A percentile compares a stretch with the other conserved stretches of the same genome.
phyloP scores from a whole-genome alignment of 306 rosid genomes.

The Neltuma alba region DNA sequence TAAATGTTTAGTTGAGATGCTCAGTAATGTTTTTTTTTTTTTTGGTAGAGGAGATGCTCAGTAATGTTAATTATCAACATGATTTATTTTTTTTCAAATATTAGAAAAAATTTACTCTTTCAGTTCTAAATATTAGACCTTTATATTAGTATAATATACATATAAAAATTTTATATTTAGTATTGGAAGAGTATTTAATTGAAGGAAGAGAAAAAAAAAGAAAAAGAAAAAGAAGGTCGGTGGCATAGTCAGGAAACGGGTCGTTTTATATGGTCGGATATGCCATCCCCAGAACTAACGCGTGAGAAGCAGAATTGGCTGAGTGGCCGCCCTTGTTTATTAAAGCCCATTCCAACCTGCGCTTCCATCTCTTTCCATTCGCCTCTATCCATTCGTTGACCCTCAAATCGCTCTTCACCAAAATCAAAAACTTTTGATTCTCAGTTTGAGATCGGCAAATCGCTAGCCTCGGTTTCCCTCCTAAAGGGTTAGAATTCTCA shows the following conservation, averaged over 20 bases:
- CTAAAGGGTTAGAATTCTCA: conserved; percentile 52
- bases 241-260: neutral
- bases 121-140: too few relatives aligned
- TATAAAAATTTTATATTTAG: too few relatives aligned
- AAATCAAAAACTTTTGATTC: neutral
- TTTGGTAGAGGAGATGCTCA: neutral
- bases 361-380: conserved; percentile 5
- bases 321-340: conserved; percentile 11
- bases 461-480: neutral
- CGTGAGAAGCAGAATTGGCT: neutral
- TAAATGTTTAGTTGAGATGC: neutral
- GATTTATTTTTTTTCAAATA: too few relatives aligned
- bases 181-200: too few relatives aligned
- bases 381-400: conserved; percentile 50
- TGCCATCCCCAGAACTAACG: neutral
- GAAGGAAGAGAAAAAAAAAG: neutral
- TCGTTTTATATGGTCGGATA: neutral
- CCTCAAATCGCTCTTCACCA: conserved; percentile 28
- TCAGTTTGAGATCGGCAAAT: conserved; percentile 39
- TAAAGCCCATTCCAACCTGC: neutral
- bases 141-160: too few relatives aligned
- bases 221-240: neutral
- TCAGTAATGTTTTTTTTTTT: neutral
- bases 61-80: neutral
- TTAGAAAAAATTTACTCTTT: too few relatives aligned